phyloP scores from a whole-genome alignment of 108 stramenopile genomes.

The Stephanodiscus triporus region DNA sequence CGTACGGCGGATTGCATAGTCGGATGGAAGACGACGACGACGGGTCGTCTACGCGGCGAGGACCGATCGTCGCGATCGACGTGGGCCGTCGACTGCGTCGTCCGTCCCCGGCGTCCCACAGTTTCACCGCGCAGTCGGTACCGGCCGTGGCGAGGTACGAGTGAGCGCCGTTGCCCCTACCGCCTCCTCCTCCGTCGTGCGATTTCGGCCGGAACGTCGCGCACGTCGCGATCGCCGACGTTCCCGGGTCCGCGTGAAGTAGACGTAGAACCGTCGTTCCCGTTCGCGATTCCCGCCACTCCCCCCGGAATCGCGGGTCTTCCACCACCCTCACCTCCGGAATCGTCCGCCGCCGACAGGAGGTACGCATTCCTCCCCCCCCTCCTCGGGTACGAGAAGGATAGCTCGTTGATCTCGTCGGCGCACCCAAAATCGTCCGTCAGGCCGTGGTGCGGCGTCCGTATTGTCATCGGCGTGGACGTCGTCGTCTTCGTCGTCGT shows the following conservation, averaged over 20 bases:
- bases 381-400: no score
- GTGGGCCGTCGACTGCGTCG: slow-evolving; percentile 28
- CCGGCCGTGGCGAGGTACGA: slow-evolving; percentile 68
- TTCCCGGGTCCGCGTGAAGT: slow-evolving; percentile 61
- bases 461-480: no score
- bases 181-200: slow-evolving; percentile 12
- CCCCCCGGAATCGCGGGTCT: not conserved
- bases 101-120: slow-evolving; percentile 70
- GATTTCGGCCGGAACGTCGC: slow-evolving; percentile 69
- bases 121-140: slow-evolving; percentile 73
- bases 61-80: slow-evolving; percentile 46
- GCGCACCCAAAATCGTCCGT: no score
- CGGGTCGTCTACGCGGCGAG: slow-evolving; percentile 25
- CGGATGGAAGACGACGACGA: slow-evolving; percentile 29
- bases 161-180: not conserved
- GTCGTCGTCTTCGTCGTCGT: no score
- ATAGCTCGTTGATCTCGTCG: no score
- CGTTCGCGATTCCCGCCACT: no score
- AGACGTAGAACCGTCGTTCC: slow-evolving; percentile 11
- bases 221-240: slow-evolving; percentile 57
- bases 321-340: slow-evolving; percentile 55
- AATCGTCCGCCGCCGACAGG: no score
- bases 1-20: slow-evolving; percentile 87
- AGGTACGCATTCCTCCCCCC: no score
- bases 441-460: no score